Percentiles rank a stretch among this genome's conserved stretches.
These are phyloP conservation scores for Penicillium egyptiacum DNA, from an alignment of 495 filamentous ascomycete species.

Conservation along the genomic window DNA sequence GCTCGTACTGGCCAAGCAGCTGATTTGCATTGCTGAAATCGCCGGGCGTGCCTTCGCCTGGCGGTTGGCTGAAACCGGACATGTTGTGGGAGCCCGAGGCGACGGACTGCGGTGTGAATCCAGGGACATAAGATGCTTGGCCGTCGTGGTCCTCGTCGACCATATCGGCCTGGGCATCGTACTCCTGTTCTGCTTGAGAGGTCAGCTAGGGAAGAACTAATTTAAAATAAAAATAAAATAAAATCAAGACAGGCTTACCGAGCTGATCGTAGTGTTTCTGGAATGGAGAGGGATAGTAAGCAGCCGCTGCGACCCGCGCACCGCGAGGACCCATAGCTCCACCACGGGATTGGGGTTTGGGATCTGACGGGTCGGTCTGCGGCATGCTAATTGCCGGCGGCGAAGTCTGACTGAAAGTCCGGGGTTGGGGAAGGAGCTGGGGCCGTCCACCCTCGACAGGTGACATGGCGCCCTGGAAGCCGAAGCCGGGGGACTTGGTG, in stretches of 20 bases:
- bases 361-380: conserved; percentile 40
- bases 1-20: conserved; percentile 75
- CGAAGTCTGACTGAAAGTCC: conserved; percentile 41
- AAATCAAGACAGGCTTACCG: conserved; percentile 63
- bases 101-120: conserved; percentile 51
- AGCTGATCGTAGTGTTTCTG: conserved; percentile 96
- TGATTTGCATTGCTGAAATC: conserved; percentile 58
- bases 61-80: conserved; percentile 40
- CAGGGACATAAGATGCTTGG: conserved; percentile 65
- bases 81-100: conserved; percentile 42
- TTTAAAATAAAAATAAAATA: neutral
- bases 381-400: conserved; percentile 44
- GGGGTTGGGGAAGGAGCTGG: conserved; percentile 47
- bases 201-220: neutral
- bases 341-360: conserved; percentile 30
- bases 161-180: conserved; percentile 94
- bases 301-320: conserved; percentile 40
- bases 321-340: conserved; percentile 31
- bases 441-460: conserved; percentile 62
- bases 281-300: conserved; percentile 81
- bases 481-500: conserved; percentile 67
- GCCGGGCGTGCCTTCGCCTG: conserved; percentile 37
- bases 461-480: conserved; percentile 66
- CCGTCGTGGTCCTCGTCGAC: conserved; percentile 80
- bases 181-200: conserved; percentile 85